Evolutionary conservation across 129 eudicot genomes (phyloP), one percentile per base, ranked within the genome.

Genomic region (Solidago caesia): DNA sequence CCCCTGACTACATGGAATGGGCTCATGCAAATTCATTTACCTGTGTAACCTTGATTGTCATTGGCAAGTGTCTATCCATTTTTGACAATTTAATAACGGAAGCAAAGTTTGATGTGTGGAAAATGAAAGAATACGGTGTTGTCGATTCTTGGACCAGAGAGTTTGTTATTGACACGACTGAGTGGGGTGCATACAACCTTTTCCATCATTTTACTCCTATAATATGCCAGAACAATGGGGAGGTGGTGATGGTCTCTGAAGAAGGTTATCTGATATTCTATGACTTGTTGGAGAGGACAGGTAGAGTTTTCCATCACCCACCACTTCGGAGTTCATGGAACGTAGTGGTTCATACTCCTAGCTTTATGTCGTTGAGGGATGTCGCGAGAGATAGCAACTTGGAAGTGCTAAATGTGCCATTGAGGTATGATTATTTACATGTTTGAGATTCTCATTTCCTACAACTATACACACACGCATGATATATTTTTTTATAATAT

Each of bases 91-190:
- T 2, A 45, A 49, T 56, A 0, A 7, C 5, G 8, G 7, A 41
- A 14, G 39, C 15, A 6, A 27, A 42, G 42, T 49, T 70, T 62
- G 16, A 39, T 4, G 39, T 70, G 33, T 70, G 82, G 82, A 57
- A 16, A 10, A 77, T 77, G 82, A 77, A 51, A 14, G 82, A 70
- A 33, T 62, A 70, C 8, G 82, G 76, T 51, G 55, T 51, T 25
- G 6, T 10, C 44, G 65, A 43, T 7, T 77, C 76, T 0, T 77
- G 82, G 82, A 77, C 57, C 41, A 70, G 14, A 51, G 71, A 43
- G 16, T 77, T 41, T 68, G 75, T 76, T 49, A 76, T 76, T n/a
- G 68, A 76, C 68, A 76, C 67, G 52, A 67, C 42, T 5, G 59
- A 8, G 5, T 76, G 74, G 49, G 61, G 75, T 26, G 5, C n/a